Conservation (phyloP, 345 rosid genomes). For the rapeseed (Brassica napus) region DNA sequence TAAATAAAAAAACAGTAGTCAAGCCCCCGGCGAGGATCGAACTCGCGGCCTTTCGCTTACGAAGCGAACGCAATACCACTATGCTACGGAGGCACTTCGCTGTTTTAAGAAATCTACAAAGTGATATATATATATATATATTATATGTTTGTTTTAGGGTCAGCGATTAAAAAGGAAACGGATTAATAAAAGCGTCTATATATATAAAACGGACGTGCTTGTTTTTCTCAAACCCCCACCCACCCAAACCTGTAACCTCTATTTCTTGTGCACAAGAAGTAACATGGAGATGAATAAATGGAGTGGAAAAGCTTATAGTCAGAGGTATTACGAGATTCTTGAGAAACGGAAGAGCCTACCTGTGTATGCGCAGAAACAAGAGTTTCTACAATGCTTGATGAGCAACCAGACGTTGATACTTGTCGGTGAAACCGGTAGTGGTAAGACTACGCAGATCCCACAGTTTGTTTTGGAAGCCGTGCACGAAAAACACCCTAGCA, state of each 20-base stretch:
- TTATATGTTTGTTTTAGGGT: background rate
- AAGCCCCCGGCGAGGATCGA: conserved; percentile 89
- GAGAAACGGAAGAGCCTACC: background rate
- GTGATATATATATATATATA: too few relatives aligned
- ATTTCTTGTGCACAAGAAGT: background rate
- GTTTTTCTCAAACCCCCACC: too few relatives aligned
- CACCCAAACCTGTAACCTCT: too few relatives aligned
- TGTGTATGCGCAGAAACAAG: background rate
- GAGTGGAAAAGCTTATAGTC: background rate
- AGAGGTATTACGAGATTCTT: background rate
- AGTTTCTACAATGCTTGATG: background rate
- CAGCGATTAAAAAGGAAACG: background rate
- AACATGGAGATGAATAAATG: background rate
- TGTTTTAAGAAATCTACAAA: too few relatives aligned
- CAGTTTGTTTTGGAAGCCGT: background rate
- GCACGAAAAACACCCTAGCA: background rate
- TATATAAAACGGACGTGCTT: background rate
- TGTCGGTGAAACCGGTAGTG: background rate
- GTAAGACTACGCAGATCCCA: background rate
- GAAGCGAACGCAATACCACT: conserved; percentile 99
- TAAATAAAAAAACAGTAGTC: too few relatives aligned
- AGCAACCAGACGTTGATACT: background rate
- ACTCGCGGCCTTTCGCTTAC: conserved; percentile 99
- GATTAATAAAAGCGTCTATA: background rate
- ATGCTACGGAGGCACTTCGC: conserved; percentile 72